These are phyloP conservation scores for Pleoardoris graminearum DNA, from an alignment of 2,329 filamentous ascomycete genomes.

Conservation along the genomic window DNA sequence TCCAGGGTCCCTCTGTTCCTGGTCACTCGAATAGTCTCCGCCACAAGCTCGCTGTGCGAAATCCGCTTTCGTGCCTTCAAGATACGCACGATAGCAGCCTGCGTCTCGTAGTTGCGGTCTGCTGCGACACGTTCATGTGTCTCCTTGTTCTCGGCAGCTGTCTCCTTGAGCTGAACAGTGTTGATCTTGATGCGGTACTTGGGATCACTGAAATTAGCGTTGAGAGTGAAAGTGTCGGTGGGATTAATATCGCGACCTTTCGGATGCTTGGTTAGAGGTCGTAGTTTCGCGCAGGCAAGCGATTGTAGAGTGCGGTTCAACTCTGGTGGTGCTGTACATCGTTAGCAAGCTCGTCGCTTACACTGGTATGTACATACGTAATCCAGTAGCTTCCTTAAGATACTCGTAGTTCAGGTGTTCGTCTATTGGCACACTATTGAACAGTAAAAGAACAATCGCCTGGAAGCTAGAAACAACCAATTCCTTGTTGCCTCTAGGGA, in stretches of 20 bases:
- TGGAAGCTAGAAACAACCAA: slow-evolving; percentile 90
- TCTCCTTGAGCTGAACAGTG: slow-evolving; percentile 96
- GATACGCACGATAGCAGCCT: slow-evolving; percentile 94
- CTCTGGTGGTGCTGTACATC: slow-evolving; percentile 66
- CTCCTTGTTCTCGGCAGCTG: slow-evolving; percentile 89
- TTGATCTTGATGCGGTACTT: slow-evolving; percentile 98
- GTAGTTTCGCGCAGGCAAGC: slow-evolving; percentile 85
- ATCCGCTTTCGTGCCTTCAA: slow-evolving; percentile 94
- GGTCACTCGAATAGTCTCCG: slow-evolving; percentile 90
- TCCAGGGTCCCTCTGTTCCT: slow-evolving; percentile 84
- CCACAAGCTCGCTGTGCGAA: slow-evolving; percentile 81
- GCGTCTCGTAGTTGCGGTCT: slow-evolving; percentile 93
- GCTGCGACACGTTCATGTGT: slow-evolving; percentile 88
- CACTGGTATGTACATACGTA: slow-evolving; percentile 56
- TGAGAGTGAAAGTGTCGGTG: slow-evolving; percentile 84
- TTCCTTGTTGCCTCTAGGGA: slow-evolving; percentile 81
- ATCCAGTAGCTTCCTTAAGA: slow-evolving; percentile 72
- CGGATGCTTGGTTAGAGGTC: slow-evolving; percentile 82
- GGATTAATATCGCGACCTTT: slow-evolving; percentile 77
- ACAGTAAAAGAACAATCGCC: slow-evolving; percentile 84
- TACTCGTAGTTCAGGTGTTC: slow-evolving; percentile 74
- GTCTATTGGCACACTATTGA: slow-evolving; percentile 70
- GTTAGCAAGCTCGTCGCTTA: slow-evolving; percentile 13
- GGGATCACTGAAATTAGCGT: slow-evolving; percentile 73
- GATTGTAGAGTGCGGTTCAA: slow-evolving; percentile 91